Conservation (phyloP, 2,329 filamentous ascomycete genomes). For the Stachybotrys elegans region DNA sequence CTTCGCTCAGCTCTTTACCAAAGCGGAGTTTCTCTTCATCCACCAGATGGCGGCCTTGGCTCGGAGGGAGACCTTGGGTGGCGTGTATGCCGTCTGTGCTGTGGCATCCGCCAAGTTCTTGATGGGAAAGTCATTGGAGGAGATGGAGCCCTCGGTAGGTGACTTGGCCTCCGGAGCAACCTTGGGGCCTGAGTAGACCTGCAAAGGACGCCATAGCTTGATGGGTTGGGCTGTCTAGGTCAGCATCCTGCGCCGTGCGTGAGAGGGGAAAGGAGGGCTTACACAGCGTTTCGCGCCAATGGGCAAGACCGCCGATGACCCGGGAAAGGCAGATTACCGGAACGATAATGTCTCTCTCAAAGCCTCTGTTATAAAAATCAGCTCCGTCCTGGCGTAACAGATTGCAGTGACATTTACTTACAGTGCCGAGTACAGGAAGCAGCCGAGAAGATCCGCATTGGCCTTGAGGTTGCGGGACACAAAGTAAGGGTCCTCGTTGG, state of each 20-base stretch:
- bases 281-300: conserved; percentile 20
- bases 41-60: not conserved
- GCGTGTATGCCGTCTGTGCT: not conserved
- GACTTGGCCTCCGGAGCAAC: not conserved
- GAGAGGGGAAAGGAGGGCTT: not conserved
- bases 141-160: not conserved
- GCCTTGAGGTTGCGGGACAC: conserved; percentile 28
- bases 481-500: conserved; percentile 30
- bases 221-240: conserved; percentile 14
- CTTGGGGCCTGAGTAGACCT: conserved; percentile 15
- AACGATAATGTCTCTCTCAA: conserved; percentile 10
- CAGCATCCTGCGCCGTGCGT: conserved; percentile 7
- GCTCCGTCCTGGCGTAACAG: not conserved
- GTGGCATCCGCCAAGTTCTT: not conserved
- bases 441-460: conserved; percentile 39
- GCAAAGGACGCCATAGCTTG: conserved; percentile 20
- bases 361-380: not conserved
- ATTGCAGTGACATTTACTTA: conserved; percentile 10
- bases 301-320: conserved; percentile 20
- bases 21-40: not conserved
- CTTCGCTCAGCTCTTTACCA: not conserved
- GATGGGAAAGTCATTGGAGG: not conserved
- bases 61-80: not conserved
- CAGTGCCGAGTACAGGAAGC: conserved; percentile 36
- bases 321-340: conserved; percentile 21